Base-by-base conservation (phyloP, 169 alveolate species). In the Plasmodium relictum region DNA sequence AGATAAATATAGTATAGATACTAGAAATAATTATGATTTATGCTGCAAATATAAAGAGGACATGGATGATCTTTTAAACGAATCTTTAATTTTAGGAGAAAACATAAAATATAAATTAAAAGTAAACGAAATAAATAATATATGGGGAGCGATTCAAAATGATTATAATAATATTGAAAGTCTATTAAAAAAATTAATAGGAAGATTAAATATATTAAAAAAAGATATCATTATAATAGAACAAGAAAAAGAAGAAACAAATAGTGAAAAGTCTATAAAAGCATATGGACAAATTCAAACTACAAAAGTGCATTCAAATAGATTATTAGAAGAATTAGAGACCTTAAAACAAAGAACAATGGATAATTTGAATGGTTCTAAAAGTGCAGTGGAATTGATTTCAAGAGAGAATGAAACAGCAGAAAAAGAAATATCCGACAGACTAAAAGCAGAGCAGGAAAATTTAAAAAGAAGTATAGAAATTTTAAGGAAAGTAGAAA, bases 401-500 rank as follows among this genome's bases (percentile, higher is more conserved):
- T 18, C 16, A 4, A 54, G 2, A 12, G 22, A 18, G 14, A 6
- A 10, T 54, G 6, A 54, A 6, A 16, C 4, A 0, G 14, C 8
- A 12, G 10, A 18, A 54, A 14, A 14, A 12, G 22, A 54, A 1
- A 18, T 54, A 54, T 54, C 22, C 9, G 22, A 54, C 4, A 54
- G 14, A 54, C 14, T 54, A 54, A 54, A 0, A 12, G 6, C 14
- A 54, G 58, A 26, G 7, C 31, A n/a, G 1, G 14, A 20, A 39
- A 39, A 66, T 22, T 74, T 61, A 42, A 56, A 20, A n/a, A 74
- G 26, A n/a, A n/a, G 9, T 74, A 4, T 12, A 7, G 18, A 61
- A 16, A 8, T 1, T 37, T 3, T 59, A 31, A 3, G 24, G 8
- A 31, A 18, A 12, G 8, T 62, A 9, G 16, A 31, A 44, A 14